Percentiles rank a stretch among this genome's conserved stretches.
Evolutionary conservation across 176 grass and related monocot species (phyloP).

Genomic region (Aegilops longissima): DNA sequence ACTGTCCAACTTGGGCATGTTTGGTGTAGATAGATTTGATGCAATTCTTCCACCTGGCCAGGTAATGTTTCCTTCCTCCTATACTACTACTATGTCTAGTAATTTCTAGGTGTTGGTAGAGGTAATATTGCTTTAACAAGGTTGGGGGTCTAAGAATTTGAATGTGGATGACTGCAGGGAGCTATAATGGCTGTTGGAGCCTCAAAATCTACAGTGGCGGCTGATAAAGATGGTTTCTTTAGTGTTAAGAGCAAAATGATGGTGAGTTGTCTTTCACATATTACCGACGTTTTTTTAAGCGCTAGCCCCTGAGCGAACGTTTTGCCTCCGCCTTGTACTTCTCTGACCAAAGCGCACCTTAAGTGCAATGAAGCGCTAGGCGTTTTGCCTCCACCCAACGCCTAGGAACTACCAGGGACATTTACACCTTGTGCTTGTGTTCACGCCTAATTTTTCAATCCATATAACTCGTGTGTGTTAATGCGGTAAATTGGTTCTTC

Average conservation of each 20-base stretch:
- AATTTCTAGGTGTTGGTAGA: background rate
- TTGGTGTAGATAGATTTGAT: constrained; percentile 95
- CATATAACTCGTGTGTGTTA: background rate
- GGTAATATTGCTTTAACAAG: background rate
- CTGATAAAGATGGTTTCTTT: constrained; percentile 84
- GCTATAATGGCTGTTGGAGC: constrained; percentile 98
- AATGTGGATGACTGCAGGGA: constrained; percentile 53
- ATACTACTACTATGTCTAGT: background rate
- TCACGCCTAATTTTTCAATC: too few species aligned
- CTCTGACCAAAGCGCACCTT: too few species aligned
- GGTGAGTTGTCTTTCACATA: constrained; percentile 46
- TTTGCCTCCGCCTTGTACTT: too few species aligned
- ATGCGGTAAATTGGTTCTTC: background rate
- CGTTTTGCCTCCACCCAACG: too few species aligned
- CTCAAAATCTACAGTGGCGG: constrained; percentile 75
- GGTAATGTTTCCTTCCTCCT: constrained; percentile 43
- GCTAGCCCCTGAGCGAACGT: too few species aligned
- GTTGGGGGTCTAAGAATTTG: background rate
- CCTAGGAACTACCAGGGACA: too few species aligned
- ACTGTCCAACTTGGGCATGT: constrained; percentile 96
- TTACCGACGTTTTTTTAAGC: too few species aligned
- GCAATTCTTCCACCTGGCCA: constrained; percentile 99
- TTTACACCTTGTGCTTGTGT: too few species aligned
- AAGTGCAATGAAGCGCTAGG: too few species aligned
- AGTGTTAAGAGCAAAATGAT: constrained; percentile 97